Evolutionary conservation across 2,329 filamentous ascomycete species (phyloP), one percentile per base, ranked within the genome.

Genomic region (Colletotrichum caudatum): DNA sequence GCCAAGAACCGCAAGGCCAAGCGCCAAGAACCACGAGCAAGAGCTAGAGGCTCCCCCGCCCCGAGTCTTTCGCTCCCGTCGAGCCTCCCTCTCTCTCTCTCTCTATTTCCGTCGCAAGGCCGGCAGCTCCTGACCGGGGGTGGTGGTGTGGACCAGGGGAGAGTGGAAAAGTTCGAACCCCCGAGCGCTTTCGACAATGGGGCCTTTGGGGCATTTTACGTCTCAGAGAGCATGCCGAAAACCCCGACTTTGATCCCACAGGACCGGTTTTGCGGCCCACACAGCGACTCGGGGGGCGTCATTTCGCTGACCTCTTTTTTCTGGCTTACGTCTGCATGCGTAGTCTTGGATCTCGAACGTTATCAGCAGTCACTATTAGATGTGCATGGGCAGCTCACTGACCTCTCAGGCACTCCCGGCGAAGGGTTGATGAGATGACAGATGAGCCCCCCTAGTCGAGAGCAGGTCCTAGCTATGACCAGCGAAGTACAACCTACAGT

Each of bases 181-280:
- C 39, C 35, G 35, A 63, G 53, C 48, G 35, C 35, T 33, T 63
- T 6, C 56, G 37, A 41, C 23, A 9, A 63, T 33, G 60, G 60
- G 37, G 35, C 23, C 18, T 9, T 44, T 23, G n/a, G 35, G 29
- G 29, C 29, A 3, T 29, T 29, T 29, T 29, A 29, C 35, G 61
- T 54, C 48, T 63, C 61, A 54, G 8, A 51, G 23, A 29, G 33
- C n/a, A 11, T 54, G 48, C 33, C 16, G 35, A 23, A 12, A 33
- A 23, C 9, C 48, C 48, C 41, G 18, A 5, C 20, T n/a, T 41
- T 23, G 46, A 53, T 63, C 60, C 60, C 46, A 63, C 60, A 62
- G 4, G 6, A 14, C 20, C 18, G 9, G 16, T 44, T 29, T 51
- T 29, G 29, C 37, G n/a, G 18, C 14, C 12, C 16, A 37, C 37